These are phyloP conservation scores for Phialophora expanda DNA, from an alignment of 2,329 filamentous ascomycete genomes.

Conservation along the genomic window DNA sequence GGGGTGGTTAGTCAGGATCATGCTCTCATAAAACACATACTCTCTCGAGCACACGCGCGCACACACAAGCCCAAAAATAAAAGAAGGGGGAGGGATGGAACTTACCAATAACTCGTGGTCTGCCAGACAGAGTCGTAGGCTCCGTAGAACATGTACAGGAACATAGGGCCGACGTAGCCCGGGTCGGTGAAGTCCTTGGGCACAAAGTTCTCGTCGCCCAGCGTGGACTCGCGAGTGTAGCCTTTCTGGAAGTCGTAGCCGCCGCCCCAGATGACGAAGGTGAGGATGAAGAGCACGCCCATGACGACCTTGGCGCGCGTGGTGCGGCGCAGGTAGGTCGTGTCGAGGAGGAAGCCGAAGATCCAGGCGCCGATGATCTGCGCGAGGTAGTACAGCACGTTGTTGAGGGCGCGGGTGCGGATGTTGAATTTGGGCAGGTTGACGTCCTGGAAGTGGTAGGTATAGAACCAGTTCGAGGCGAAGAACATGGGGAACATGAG, in stretches of 20 bases:
- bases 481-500: constrained; percentile 82
- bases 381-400: constrained; percentile 75
- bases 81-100: background rate
- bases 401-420: constrained; percentile 77
- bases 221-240: constrained; percentile 57
- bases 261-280: constrained; percentile 80
- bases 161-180: constrained; percentile 78
- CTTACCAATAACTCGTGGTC: constrained; percentile 83
- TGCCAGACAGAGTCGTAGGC: constrained; percentile 91
- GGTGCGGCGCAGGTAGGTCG: constrained; percentile 63
- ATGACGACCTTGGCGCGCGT: constrained; percentile 70
- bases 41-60: no score
- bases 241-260: constrained; percentile 76
- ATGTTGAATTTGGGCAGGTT: constrained; percentile 74
- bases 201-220: constrained; percentile 39
- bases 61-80: no score
- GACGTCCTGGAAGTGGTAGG: constrained; percentile 77
- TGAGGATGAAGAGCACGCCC: constrained; percentile 67
- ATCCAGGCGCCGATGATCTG: constrained; percentile 78
- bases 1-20: background rate
- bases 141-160: constrained; percentile 88
- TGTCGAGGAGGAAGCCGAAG: constrained; percentile 75
- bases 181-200: constrained; percentile 68
- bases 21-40: background rate
- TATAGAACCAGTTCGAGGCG: constrained; percentile 79